Base-by-base conservation (phyloP, 1,284 basidiomycete genomes). In the Ceratobasidium sp. region DNA sequence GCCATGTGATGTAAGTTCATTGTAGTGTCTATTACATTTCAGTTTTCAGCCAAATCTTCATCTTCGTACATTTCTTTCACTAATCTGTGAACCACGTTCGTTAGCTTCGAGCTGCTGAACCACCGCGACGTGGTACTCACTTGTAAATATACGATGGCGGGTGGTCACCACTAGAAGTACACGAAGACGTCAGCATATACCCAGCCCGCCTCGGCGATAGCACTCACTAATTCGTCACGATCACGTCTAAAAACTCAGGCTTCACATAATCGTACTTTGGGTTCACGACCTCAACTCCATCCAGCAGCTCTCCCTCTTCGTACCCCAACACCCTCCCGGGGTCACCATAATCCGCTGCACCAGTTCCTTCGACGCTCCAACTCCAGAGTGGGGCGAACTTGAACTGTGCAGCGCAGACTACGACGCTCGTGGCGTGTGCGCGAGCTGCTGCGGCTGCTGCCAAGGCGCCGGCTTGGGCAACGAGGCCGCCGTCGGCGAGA, bases 311-410 rank as follows among this genome's bases (percentile, higher is more conserved):
- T 3, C 90, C 93, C 78, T 93, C 91, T 76, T 93, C 90, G 77
- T 91, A 95, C n/a, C 90, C 91, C 24, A 96, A 86, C 29, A 97
- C 95, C 74, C 89, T 88, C 76, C 89, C 92, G 0, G 96, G 96
- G 79, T 95, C 92, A 14, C 93, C 93, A 80, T 96, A 94, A 83
- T 98, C 96, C 69, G 94, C 86, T 45, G 93, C 93, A 33, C 53
- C 66, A 24, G 90, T 92, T 79, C 92, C 93, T 81, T 96, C 93
- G 78, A 95, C 93, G 80, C 95, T 95, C 78, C 95, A 83, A 81
- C 96, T 96, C 95, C 97, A 99, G 29, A 94, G 86, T 0, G 96
- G 96, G 8, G 95, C 97, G 78, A 99, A 87, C 82, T 99, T 99
- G 86, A 96, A 99, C 82, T 98, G 95, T 0, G 97, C 97, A 0